Base-by-base conservation (phyloP, 768 basidiomycete species). In the Mycena venus region DNA sequence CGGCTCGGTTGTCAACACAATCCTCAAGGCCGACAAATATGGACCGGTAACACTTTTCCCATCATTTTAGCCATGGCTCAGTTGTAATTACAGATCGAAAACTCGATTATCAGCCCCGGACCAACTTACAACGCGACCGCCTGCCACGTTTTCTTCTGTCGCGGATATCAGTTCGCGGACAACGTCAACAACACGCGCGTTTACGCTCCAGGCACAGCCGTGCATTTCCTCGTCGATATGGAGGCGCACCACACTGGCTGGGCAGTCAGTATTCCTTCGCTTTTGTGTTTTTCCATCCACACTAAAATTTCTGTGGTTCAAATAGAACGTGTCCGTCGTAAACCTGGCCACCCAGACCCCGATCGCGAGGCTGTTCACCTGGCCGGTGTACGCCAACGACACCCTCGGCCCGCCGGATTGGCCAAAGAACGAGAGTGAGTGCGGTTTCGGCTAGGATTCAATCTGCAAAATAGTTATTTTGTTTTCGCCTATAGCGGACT, bases 341-440 rank as follows among this genome's bases (percentile, higher is more conserved):
- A 78, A 84, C 73, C 80, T 84, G 15, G 78, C 73, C 0, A 77
- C 80, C 14, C 82, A 83, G 47, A 79, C 65, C 9, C 71, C 77
- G 5, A 82, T 84, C 51, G 83, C 74, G 21, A 81, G 82, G 15
- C 73, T 85, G 25, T 79, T 83, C 68, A 66, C 59, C 49, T 85
- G 84, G 84, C 81, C 81, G 0, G 80, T 83, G 14, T 84, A 84
- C 65, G 77, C 84, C 12, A 80, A 84, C 72, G 76, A 79, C 59
- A 73, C 80, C 1, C 75, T 84, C 12, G 81, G 79, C 5, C 82
- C 82, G 3, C 36, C 78, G 23, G 77, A 84, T 44, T 84, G 82
- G 82, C 81, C 81, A 0, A 80, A 80, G 77, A 84, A 84, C 47
- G 83, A 85, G 72, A 83, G 84, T 84, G 49, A 64, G 83, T 77